A percentile compares a stretch with the other conserved stretches of the same genome.
Conservation (phyloP, 176 grass and related monocot species). For the Bonia amplexicaulis region DNA sequence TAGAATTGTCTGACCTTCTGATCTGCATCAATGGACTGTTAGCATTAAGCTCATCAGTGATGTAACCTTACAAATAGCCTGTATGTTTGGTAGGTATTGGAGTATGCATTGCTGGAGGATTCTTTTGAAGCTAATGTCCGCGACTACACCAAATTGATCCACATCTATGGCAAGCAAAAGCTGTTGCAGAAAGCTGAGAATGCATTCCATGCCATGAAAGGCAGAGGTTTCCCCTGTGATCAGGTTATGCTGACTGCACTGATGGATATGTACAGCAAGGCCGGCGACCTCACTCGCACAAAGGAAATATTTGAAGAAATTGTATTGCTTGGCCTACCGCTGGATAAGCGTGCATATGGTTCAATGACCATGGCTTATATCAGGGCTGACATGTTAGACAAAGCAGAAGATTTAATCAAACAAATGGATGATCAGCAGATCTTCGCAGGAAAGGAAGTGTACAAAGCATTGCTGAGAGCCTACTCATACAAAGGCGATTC, state of each 20-base stretch:
- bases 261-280: slow-evolving; percentile 64
- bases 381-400: slow-evolving; percentile 58
- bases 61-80: not conserved
- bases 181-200: slow-evolving; percentile 65
- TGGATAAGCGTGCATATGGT: slow-evolving; percentile 69
- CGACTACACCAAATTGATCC: slow-evolving; percentile 80
- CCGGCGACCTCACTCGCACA: slow-evolving; percentile 37
- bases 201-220: slow-evolving; percentile 58
- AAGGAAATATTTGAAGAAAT: slow-evolving; percentile 67
- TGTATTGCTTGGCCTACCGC: slow-evolving; percentile 45
- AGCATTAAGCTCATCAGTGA: not conserved
- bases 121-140: slow-evolving; percentile 74
- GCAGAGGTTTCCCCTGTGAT: slow-evolving; percentile 68
- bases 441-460: slow-evolving; percentile 64
- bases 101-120: slow-evolving; percentile 29
- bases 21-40: not conserved
- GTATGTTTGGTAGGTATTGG: not conserved
- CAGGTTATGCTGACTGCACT: slow-evolving; percentile 56
- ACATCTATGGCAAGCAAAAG: slow-evolving; percentile 65
- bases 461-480: slow-evolving; percentile 86
- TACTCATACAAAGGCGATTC: slow-evolving; percentile 62
- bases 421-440: slow-evolving; percentile 57
- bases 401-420: slow-evolving; percentile 61
- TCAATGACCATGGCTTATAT: slow-evolving; percentile 94
- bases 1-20: not conserved